Evolutionary conservation across 1,284 basidiomycete species (phyloP).

Genomic region (Malassezia slooffiae): DNA sequence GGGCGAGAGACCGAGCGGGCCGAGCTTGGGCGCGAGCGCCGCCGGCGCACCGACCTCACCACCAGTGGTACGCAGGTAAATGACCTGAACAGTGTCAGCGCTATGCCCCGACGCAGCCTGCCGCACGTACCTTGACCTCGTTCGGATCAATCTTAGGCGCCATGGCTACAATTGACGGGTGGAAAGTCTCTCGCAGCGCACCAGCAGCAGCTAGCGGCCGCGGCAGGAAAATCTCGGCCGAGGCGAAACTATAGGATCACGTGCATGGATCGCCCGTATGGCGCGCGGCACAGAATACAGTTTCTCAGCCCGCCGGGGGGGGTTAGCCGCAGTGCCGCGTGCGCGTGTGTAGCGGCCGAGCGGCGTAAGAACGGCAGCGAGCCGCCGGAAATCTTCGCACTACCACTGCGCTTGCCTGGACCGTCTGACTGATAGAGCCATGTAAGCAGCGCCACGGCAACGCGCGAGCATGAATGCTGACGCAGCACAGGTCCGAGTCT

Average conservation of each 20-base stretch:
- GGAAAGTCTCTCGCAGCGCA: neutral
- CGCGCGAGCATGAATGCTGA: neutral
- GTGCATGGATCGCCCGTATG: neutral
- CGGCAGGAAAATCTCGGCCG: conserved; percentile 12
- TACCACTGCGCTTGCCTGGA: conserved; percentile 11
- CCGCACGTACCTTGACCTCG: conserved; percentile 61
- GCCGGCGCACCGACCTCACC: conserved; percentile 99
- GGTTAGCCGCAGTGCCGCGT: too few relatives aligned
- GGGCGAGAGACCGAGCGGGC: conserved; percentile 98
- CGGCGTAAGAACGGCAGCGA: too few relatives aligned
- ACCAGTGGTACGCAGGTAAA: conserved; percentile 97
- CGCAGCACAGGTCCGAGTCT: conserved; percentile 26
- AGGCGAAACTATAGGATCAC: conserved; percentile 8
- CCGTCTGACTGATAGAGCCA: conserved; percentile 12
- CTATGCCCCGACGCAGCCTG: neutral
- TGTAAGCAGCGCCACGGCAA: conserved; percentile 5
- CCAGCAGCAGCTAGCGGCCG: neutral
- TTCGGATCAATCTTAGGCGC: conserved; percentile 59
- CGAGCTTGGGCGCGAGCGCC: conserved; percentile 97
- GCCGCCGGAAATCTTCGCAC: too few relatives aligned
- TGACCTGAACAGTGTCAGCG: conserved; percentile 54
- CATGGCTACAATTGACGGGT: conserved; percentile 32
- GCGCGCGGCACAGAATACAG: too few relatives aligned
- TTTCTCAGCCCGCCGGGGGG: too few relatives aligned
- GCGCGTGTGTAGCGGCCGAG: too few relatives aligned